A percentile compares a stretch with the other conserved stretches of the same genome.
Conservation (phyloP, 2,329 filamentous ascomycete species). For the Allantophomopsis lycopodina region DNA sequence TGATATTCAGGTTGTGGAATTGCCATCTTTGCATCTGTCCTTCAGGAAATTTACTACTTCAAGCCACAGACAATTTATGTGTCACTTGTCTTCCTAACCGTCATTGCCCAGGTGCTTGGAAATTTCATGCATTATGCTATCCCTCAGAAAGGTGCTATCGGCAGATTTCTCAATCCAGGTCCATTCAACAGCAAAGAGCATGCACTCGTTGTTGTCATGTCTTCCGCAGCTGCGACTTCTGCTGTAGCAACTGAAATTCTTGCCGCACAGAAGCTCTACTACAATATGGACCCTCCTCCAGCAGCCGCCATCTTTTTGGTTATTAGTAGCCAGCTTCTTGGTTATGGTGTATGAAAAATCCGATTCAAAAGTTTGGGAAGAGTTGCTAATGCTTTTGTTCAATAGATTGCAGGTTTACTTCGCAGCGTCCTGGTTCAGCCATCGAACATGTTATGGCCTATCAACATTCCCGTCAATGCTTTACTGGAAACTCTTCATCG, state of each 20-base stretch:
- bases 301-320: conserved; percentile 44
- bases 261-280: conserved; percentile 29
- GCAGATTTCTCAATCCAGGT: conserved; percentile 23
- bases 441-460: conserved; percentile 15
- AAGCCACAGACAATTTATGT: conserved; percentile 30
- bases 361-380: too few relatives aligned
- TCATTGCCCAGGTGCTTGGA: conserved; percentile 28
- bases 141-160: conserved; percentile 19
- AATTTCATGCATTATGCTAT: conserved; percentile 22
- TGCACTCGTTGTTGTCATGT: conserved; percentile 43
- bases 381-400: too few relatives aligned
- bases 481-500: conserved; percentile 25
- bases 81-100: conserved; percentile 27
- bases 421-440: conserved; percentile 37
- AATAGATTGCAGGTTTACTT: conserved; percentile 36
- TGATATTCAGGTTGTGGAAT: conserved; percentile 16
- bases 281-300: conserved; percentile 24
- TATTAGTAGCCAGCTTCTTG: conserved; percentile 46
- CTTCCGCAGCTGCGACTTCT: conserved; percentile 52
- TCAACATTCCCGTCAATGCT: conserved; percentile 20
- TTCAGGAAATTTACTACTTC: conserved; percentile 31
- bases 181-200: conserved; percentile 24
- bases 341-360: conserved; percentile 29
- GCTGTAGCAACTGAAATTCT: conserved; percentile 28
- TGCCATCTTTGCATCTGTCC: conserved; percentile 21